Conservation (phyloP, 345 rosid species). For the Salix viminalis region DNA sequence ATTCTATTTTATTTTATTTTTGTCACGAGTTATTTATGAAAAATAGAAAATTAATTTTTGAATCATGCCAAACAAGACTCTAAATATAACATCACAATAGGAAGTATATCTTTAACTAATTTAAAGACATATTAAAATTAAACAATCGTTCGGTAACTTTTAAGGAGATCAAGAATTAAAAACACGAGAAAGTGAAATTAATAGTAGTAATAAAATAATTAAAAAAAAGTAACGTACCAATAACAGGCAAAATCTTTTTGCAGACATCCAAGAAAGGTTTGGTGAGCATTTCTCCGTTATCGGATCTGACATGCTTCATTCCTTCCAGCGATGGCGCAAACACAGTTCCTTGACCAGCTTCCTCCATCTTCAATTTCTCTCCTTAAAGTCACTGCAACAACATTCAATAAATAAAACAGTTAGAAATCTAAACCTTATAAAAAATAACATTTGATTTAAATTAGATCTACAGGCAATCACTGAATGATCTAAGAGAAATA, state of each 20-base stretch:
- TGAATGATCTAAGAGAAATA: background rate
- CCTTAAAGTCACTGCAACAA: background rate
- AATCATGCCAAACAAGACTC: background rate
- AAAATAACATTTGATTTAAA: background rate
- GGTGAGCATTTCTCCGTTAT: slow-evolving; percentile 68
- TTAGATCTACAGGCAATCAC: slow-evolving; percentile 1
- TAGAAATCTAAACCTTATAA: background rate
- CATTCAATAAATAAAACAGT: background rate
- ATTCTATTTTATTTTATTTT: background rate
- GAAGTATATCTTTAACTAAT: no score
- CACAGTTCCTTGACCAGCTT: slow-evolving; percentile 35
- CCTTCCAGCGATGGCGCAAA: slow-evolving; percentile 82
- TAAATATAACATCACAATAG: background rate
- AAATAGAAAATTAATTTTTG: no score
- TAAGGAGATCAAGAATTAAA: no score
- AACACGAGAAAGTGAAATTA: no score
- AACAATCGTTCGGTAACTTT: no score
- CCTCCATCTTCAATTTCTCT: slow-evolving; percentile 43
- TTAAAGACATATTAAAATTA: no score
- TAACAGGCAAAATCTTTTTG: slow-evolving; percentile 75
- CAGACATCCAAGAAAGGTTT: slow-evolving; percentile 86
- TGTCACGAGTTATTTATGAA: background rate
- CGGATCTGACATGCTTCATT: slow-evolving; percentile 76
- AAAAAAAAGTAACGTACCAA: slow-evolving; percentile 42
- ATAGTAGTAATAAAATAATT: background rate